A percentile compares a stretch with the other conserved stretches of the same genome.
phyloP scores from a whole-genome alignment of 2,329 filamentous ascomycete species.

The Trichoderma koningii region DNA sequence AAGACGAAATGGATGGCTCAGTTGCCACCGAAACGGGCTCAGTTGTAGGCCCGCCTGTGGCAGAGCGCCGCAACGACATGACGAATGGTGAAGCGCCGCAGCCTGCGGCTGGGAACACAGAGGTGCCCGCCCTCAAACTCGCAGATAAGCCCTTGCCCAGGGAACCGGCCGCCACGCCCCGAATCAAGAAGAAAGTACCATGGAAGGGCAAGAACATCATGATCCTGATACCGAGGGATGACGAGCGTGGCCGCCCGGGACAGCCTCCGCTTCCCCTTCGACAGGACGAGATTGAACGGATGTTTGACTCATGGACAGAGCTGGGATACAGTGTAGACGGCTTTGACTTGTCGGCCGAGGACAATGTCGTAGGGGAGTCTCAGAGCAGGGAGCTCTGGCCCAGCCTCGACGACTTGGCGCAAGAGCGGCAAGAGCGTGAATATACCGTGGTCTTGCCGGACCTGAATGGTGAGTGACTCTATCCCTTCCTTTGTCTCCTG shows the following conservation, averaged over 20 bases:
- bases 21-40: conserved; percentile 34
- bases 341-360: conserved; percentile 64
- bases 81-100: conserved; percentile 6
- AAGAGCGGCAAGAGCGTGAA: conserved; percentile 55
- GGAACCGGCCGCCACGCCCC: conserved; percentile 51
- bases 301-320: conserved; percentile 67
- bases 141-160: conserved; percentile 43
- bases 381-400: conserved; percentile 74
- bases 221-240: conserved; percentile 68
- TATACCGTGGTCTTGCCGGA: conserved; percentile 71
- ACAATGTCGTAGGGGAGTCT: conserved; percentile 47
- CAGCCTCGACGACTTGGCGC: conserved; percentile 56
- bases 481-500: not conserved
- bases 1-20: conserved; percentile 39
- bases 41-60: conserved; percentile 12
- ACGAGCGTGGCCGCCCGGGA: conserved; percentile 62
- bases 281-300: conserved; percentile 58
- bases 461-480: conserved; percentile 55
- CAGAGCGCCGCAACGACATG: conserved; percentile 1
- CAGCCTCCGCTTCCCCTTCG: conserved; percentile 57
- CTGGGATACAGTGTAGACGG: conserved; percentile 69
- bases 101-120: conserved; percentile 25
- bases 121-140: conserved; percentile 38
- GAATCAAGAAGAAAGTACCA: conserved; percentile 68
- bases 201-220: conserved; percentile 77